A percentile compares a stretch with the other conserved stretches of the same genome.
Evolutionary conservation across 805 yeast species (phyloP).

Genomic region (Pichia californica): DNA sequence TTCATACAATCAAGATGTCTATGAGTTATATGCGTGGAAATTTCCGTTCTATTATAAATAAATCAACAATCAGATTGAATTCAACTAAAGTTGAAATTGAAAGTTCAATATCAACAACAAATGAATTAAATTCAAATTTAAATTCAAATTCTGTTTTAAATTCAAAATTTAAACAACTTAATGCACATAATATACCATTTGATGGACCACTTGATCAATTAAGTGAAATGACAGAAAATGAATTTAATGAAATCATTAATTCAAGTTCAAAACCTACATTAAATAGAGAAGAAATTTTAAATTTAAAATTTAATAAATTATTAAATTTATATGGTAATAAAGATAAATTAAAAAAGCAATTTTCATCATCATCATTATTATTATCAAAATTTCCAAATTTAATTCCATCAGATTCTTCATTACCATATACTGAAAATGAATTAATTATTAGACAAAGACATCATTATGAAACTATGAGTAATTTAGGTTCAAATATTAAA

Average conservation of each 20-base stretch:
- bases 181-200: conserved; percentile 10
- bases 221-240: conserved; percentile 18
- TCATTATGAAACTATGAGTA: conserved; percentile 48
- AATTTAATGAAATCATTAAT: conserved; percentile 23
- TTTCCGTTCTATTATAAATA: conserved; percentile 3
- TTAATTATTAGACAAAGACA: conserved; percentile 66
- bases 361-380: conserved; percentile 21
- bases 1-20: too few species aligned
- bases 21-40: background rate
- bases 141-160: too few species aligned
- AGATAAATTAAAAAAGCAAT: conserved; percentile 19
- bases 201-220: conserved; percentile 14
- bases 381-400: conserved; percentile 51
- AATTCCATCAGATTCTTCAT: conserved; percentile 50
- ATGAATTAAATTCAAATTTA: background rate
- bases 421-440: conserved; percentile 73
- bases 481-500: conserved; percentile 57
- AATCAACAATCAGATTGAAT: conserved; percentile 4
- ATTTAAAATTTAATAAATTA: conserved; percentile 23
- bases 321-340: conserved; percentile 22
- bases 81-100: background rate
- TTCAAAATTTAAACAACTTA: conserved; percentile 2
- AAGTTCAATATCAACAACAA: too few species aligned
- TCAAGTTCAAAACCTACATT: conserved; percentile 24
- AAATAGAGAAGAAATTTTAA: conserved; percentile 24